A percentile compares a stretch with the other conserved stretches of the same genome.
Conservation (phyloP, 73 alveolate genomes). For the Tetrahymena borealis region DNA sequence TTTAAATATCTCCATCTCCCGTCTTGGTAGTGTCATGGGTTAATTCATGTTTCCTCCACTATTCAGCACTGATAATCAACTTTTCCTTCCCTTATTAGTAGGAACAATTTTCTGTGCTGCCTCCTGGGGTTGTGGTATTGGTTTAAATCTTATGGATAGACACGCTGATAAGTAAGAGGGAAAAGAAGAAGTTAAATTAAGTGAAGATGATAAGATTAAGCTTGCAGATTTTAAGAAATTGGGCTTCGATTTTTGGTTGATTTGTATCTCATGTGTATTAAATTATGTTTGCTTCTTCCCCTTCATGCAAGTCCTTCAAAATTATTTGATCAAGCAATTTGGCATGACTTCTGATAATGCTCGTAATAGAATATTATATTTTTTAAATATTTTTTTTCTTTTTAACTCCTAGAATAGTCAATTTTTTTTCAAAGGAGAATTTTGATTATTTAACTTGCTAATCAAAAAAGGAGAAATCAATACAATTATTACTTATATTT, state of each 20-base stretch:
- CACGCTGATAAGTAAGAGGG: slow-evolving; percentile 37
- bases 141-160: slow-evolving; percentile 47
- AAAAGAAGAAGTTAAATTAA: not conserved
- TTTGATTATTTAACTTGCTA: too few relatives aligned
- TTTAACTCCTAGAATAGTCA: slow-evolving; percentile 3
- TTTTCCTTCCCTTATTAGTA: slow-evolving; percentile 51
- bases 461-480: too few relatives aligned
- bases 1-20: slow-evolving; percentile 61
- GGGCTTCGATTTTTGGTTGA: slow-evolving; percentile 57
- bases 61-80: slow-evolving; percentile 9
- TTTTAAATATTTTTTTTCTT: slow-evolving; percentile 33
- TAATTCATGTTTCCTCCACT: slow-evolving; percentile 11
- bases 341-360: slow-evolving; percentile 48
- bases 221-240: slow-evolving; percentile 65
- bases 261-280: slow-evolving; percentile 55
- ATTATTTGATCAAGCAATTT: slow-evolving; percentile 28
- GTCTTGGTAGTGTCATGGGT: slow-evolving; percentile 68
- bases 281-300: slow-evolving; percentile 64
- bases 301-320: slow-evolving; percentile 55
- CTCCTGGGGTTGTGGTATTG: slow-evolving; percentile 47
- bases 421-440: too few relatives aligned
- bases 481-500: too few relatives aligned
- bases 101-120: slow-evolving; percentile 49
- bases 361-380: too few relatives aligned
- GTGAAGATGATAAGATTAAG: slow-evolving; percentile 67